Percentiles rank a stretch among this genome's conserved stretches.
phyloP scores from a whole-genome alignment of 768 basidiomycete species.

The Lentinula sp. region DNA sequence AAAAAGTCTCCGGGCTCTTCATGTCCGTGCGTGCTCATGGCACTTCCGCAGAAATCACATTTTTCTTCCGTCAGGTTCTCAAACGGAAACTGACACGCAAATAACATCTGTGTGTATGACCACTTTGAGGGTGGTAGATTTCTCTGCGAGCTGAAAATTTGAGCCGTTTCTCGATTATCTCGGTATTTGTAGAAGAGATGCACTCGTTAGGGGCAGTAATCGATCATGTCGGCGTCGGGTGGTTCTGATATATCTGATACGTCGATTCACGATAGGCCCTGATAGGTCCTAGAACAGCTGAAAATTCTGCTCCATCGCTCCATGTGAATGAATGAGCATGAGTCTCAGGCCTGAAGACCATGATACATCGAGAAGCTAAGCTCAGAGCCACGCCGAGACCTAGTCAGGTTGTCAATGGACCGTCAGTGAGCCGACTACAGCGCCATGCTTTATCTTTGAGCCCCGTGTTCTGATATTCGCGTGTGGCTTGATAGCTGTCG shows the following conservation, averaged over 20 bases:
- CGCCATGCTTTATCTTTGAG: background rate
- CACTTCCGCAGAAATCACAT: no score
- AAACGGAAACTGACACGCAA: no score
- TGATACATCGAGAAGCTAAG: background rate
- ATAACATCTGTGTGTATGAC: no score
- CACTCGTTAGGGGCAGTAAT: no score
- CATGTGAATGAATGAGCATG: background rate
- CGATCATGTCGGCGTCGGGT: no score
- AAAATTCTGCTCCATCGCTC: background rate
- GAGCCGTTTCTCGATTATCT: no score
- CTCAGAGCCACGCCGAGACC: background rate
- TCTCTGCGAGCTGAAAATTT: no score
- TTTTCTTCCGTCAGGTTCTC: no score
- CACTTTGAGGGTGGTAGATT: no score
- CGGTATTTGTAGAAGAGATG: no score
- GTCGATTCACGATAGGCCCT: background rate
- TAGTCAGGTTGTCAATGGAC: background rate
- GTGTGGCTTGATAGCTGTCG: background rate
- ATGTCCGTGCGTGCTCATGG: no score
- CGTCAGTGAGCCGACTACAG: background rate
- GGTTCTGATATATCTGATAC: background rate
- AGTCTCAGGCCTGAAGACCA: background rate
- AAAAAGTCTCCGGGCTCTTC: no score
- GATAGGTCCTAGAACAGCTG: background rate
- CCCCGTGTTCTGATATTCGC: background rate